Percentiles rank a stretch among this genome's conserved stretches.
Conservation (phyloP, 2,329 filamentous ascomycete species). For the Colletotrichum graminicola region DNA sequence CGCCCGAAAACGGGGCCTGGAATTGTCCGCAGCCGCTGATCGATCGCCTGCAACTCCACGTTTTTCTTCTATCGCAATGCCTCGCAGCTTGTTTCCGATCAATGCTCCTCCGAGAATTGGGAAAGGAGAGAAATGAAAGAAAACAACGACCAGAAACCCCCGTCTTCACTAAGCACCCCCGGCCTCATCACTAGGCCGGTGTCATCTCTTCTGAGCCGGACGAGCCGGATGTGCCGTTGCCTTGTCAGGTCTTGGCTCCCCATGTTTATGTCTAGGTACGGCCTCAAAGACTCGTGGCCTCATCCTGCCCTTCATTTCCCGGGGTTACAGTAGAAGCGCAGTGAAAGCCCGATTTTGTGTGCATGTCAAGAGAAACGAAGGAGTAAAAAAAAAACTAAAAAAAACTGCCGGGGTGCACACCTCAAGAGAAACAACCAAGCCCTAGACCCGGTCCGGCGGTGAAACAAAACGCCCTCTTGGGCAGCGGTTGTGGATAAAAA, state of each 20-base stretch:
- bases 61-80: slow-evolving; percentile 16
- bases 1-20: background rate
- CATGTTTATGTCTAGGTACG: background rate
- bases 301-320: background rate
- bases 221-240: background rate
- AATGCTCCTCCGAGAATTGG: background rate
- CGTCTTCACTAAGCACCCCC: slow-evolving; percentile 13
- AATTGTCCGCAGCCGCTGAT: slow-evolving; percentile 14
- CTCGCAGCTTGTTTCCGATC: slow-evolving; percentile 28
- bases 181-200: slow-evolving; percentile 6
- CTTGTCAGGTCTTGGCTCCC: slow-evolving; percentile 11
- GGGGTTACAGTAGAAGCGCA: slow-evolving; percentile 14
- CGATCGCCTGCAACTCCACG: slow-evolving; percentile 18
- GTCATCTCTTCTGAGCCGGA: slow-evolving; percentile 32
- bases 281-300: background rate
- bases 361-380: background rate
- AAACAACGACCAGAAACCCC: background rate
- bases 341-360: background rate
- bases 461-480: slow-evolving; percentile 42
- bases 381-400: too few species aligned
- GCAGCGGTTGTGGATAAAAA: background rate
- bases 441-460: slow-evolving; percentile 27
- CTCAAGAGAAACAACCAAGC: slow-evolving; percentile 31
- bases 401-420: background rate
- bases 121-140: background rate